These are phyloP conservation scores for Aspergillus transmontanensis DNA, from an alignment of 2,329 filamentous ascomycete species.

Conservation along the genomic window DNA sequence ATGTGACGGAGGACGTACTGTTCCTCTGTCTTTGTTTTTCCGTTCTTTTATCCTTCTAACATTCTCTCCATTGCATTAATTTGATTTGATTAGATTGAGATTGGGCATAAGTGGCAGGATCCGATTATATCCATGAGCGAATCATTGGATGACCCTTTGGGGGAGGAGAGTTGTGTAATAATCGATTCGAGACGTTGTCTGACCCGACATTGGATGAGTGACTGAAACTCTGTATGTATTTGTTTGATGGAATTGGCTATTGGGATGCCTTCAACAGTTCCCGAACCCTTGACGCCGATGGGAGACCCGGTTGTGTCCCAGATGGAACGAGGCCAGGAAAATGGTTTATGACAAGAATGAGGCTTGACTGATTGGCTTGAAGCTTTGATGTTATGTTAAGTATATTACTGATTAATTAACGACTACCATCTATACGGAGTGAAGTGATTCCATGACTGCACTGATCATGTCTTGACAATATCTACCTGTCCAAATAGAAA, in stretches of 20 bases:
- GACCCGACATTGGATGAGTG: slow-evolving; percentile 18
- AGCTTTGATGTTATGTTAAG: slow-evolving; percentile 25
- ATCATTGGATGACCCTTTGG: slow-evolving; percentile 19
- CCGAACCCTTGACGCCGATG: slow-evolving; percentile 13
- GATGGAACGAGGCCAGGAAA: slow-evolving; percentile 16
- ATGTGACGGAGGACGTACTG: slow-evolving; percentile 23
- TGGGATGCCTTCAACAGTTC: slow-evolving; percentile 17
- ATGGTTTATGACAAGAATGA: slow-evolving; percentile 22
- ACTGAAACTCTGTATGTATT: slow-evolving; percentile 13
- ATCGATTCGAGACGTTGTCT: slow-evolving; percentile 16
- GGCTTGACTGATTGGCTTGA: slow-evolving; percentile 16
- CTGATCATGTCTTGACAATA: background rate
- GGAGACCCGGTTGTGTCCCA: slow-evolving; percentile 27
- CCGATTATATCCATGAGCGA: slow-evolving; percentile 27
- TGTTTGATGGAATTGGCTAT: slow-evolving; percentile 16
- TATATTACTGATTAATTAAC: slow-evolving; percentile 21
- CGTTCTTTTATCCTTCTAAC: slow-evolving; percentile 20
- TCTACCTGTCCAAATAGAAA: background rate
- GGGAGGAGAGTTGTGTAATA: slow-evolving; percentile 19
- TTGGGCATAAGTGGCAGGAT: slow-evolving; percentile 31
- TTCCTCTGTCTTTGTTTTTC: slow-evolving; percentile 11
- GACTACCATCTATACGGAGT: slow-evolving; percentile 9
- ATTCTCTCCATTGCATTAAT: slow-evolving; percentile 34
- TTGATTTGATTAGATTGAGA: slow-evolving; percentile 29
- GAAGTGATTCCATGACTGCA: background rate